A percentile compares a stretch with the other conserved stretches of the same genome.
These are phyloP conservation scores for Linnemannia zychae DNA, from an alignment of 192 early-diverging fungal species.

Conservation along the genomic window DNA sequence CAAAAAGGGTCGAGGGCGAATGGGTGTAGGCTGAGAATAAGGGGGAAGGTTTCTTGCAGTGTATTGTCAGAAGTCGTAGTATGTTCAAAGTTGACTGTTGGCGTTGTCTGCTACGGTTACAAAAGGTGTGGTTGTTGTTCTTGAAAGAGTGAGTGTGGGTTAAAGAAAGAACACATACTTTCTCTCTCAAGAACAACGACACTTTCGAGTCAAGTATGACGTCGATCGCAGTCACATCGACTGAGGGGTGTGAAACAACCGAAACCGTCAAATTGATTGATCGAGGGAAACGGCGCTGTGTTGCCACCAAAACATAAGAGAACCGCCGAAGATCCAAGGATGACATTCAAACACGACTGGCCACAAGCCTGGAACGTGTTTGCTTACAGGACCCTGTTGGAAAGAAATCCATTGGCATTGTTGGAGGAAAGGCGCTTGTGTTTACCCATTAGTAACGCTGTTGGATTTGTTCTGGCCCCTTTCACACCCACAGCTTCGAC, in stretches of 20 bases:
- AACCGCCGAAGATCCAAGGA: not conserved
- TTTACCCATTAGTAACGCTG: too few species aligned
- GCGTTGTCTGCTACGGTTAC: not conserved
- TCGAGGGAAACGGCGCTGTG: not conserved
- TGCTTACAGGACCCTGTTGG: too few species aligned
- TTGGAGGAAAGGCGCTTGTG: too few species aligned
- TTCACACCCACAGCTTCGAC: too few species aligned
- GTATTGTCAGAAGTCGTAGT: not conserved
- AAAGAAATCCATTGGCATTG: too few species aligned
- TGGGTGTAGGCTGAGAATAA: not conserved
- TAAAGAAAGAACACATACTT: not conserved
- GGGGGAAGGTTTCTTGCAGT: not conserved
- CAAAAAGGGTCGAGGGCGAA: not conserved
- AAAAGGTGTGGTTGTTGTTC: not conserved
- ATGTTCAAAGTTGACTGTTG: not conserved
- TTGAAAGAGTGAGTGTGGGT: not conserved
- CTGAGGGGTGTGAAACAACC: not conserved
- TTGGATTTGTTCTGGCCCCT: too few species aligned
- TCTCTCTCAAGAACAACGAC: too few species aligned
- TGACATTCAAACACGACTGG: not conserved
- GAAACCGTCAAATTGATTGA: slow-evolving; percentile 1
- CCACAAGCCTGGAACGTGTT: too few species aligned
- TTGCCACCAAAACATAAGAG: not conserved
- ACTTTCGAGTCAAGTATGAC: not conserved
- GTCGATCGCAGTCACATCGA: slow-evolving; percentile 4